Evolutionary conservation across 2,329 filamentous ascomycete species (phyloP).

Genomic region (Colletotrichum liaoningense): DNA sequence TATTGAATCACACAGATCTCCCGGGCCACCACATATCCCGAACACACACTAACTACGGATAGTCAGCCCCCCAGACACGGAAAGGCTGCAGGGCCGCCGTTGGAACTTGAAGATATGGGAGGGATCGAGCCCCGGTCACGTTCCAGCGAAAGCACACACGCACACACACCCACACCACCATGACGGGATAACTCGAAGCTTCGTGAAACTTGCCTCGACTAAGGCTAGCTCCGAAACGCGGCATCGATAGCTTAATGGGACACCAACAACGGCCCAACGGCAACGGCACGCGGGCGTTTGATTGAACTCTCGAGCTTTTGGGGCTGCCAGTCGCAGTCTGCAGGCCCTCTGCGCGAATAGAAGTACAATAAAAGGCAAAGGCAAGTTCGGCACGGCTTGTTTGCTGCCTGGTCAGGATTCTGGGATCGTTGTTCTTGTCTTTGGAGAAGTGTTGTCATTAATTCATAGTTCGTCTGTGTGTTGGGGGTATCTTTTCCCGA

Average conservation of each 20-base stretch:
- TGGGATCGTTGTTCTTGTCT: background rate
- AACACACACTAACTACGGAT: background rate
- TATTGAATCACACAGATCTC: background rate
- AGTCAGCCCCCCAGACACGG: background rate
- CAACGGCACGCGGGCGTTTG: constrained; percentile 4
- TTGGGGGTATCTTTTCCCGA: background rate
- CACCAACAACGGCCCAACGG: background rate
- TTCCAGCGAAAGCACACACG: background rate
- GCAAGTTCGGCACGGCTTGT: background rate
- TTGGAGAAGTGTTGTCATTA: background rate
- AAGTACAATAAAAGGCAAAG: background rate
- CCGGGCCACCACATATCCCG: constrained; percentile 4
- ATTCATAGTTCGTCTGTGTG: background rate
- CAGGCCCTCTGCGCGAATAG: background rate
- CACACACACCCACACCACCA: background rate
- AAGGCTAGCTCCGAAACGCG: constrained; percentile 30
- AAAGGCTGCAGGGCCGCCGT: background rate
- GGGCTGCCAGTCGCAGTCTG: background rate
- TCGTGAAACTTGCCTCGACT: constrained; percentile 25
- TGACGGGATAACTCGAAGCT: background rate
- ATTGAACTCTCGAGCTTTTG: background rate
- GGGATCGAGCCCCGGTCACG: background rate
- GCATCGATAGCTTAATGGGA: constrained; percentile 10
- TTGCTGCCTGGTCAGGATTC: background rate
- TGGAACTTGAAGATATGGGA: background rate